phyloP scores from a whole-genome alignment of 805 yeast species.

The Wickerhamomyces mucosus region DNA sequence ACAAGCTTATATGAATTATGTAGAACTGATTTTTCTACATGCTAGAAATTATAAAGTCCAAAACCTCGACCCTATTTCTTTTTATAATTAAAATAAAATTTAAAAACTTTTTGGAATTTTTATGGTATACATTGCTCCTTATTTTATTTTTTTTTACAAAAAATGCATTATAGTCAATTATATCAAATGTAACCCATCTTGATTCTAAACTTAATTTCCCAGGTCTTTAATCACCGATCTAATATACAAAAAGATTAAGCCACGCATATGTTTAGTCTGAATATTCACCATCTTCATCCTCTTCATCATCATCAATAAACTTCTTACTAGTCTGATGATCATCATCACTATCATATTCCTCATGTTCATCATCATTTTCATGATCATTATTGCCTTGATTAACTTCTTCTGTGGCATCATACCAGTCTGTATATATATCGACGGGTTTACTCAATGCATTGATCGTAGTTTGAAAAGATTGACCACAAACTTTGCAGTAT shows the following conservation, averaged over 20 bases:
- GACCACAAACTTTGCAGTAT: conserved; percentile 91
- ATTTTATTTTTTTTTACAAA: background rate
- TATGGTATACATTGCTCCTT: conserved; percentile 1
- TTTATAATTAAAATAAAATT: no score
- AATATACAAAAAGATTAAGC: conserved; percentile 2
- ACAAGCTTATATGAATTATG: no score
- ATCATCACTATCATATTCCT: conserved; percentile 8
- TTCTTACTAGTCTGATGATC: conserved; percentile 8
- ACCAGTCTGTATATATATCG: conserved; percentile 95
- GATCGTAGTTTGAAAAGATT: conserved; percentile 80
- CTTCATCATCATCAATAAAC: conserved; percentile 18
- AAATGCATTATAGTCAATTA: background rate
- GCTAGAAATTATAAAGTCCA: no score
- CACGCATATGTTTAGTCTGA: conserved; percentile 9
- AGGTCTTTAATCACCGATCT: no score
- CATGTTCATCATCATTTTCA: conserved; percentile 16
- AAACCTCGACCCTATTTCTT: no score
- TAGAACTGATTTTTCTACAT: no score
- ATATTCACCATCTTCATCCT: conserved; percentile 19
- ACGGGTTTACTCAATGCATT: conserved; percentile 76
- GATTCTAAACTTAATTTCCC: no score
- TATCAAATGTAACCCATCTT: background rate
- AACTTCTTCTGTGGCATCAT: conserved; percentile 82
- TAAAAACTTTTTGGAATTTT: no score
- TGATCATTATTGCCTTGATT: conserved; percentile 28